Evolutionary conservation across 495 filamentous ascomycete genomes (phyloP).

Genomic region (Hypomontagnella submonticulosa): DNA sequence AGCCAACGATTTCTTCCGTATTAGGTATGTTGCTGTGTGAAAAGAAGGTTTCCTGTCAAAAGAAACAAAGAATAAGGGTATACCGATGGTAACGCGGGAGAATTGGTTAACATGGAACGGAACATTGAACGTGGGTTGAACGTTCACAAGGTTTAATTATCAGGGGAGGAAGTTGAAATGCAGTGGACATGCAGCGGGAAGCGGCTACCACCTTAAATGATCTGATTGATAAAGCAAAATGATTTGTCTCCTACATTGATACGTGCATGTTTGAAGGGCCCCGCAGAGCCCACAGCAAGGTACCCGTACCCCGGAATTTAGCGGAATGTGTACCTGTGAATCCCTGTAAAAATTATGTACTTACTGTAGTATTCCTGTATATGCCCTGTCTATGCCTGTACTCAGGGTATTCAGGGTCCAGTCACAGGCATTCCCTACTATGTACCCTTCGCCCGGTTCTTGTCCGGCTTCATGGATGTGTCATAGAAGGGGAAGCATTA

Average conservation of each 20-base stretch:
- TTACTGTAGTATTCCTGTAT: too few species aligned
- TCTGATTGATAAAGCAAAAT: background rate
- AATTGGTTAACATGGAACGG: background rate
- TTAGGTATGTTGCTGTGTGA: background rate
- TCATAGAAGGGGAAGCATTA: slow-evolving; percentile 12
- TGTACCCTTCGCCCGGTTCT: background rate
- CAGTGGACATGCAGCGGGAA: too few species aligned
- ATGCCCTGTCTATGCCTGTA: background rate
- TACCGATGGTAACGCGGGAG: background rate
- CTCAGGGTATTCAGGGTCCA: too few species aligned
- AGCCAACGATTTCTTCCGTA: background rate
- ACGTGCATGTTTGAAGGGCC: background rate
- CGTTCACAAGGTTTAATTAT: background rate
- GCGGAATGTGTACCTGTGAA: slow-evolving; percentile 1
- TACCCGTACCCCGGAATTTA: slow-evolving; percentile 40
- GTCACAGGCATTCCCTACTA: background rate
- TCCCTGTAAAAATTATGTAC: background rate
- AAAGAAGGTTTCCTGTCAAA: slow-evolving; percentile 2
- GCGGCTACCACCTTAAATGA: too few species aligned
- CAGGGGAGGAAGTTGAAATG: too few species aligned
- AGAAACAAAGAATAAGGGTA: slow-evolving; percentile 9
- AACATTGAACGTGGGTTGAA: slow-evolving; percentile 10
- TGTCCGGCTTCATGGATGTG: slow-evolving; percentile 1
- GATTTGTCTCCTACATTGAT: slow-evolving; percentile 6
- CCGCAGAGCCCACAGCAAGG: slow-evolving; percentile 1